phyloP scores from a whole-genome alignment of 2,329 filamentous ascomycete genomes.

The Ceratocystis alfenasii region DNA sequence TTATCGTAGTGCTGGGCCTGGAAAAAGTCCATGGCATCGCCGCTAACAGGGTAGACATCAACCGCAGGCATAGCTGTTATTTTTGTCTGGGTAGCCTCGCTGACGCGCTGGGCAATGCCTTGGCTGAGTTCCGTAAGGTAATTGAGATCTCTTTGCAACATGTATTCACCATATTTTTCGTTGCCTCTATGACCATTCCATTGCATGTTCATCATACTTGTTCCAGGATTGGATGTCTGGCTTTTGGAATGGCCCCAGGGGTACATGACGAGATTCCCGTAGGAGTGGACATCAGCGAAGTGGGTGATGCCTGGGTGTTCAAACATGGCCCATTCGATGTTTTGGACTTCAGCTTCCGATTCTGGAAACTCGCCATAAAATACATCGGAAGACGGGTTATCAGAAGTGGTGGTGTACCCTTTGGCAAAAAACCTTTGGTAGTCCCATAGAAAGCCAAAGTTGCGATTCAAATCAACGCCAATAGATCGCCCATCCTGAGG shows the following conservation, averaged over 20 bases:
- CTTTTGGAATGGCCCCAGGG: conserved; percentile 46
- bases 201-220: conserved; percentile 42
- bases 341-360: conserved; percentile 46
- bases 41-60: conserved; percentile 36
- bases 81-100: conserved; percentile 28
- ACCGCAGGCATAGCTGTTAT: conserved; percentile 30
- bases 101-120: conserved; percentile 28
- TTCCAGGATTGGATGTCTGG: conserved; percentile 34
- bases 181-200: conserved; percentile 42
- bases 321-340: conserved; percentile 41
- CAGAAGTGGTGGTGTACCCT: conserved; percentile 31
- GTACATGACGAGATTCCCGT: conserved; percentile 41
- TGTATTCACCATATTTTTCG: conserved; percentile 38
- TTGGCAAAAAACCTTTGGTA: conserved; percentile 35
- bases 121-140: conserved; percentile 29
- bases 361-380: conserved; percentile 41
- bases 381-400: conserved; percentile 34
- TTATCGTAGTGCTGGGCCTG: conserved; percentile 35
- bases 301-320: conserved; percentile 40
- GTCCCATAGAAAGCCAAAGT: conserved; percentile 48
- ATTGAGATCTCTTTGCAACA: conserved; percentile 27
- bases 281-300: conserved; percentile 49
- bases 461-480: conserved; percentile 42
- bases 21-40: conserved; percentile 37
- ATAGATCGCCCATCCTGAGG: conserved; percentile 25